Percentiles rank a stretch among this genome's conserved stretches.
phyloP scores from a whole-genome alignment of 768 basidiomycete genomes.

The Boletus rufocinnamomeus region DNA sequence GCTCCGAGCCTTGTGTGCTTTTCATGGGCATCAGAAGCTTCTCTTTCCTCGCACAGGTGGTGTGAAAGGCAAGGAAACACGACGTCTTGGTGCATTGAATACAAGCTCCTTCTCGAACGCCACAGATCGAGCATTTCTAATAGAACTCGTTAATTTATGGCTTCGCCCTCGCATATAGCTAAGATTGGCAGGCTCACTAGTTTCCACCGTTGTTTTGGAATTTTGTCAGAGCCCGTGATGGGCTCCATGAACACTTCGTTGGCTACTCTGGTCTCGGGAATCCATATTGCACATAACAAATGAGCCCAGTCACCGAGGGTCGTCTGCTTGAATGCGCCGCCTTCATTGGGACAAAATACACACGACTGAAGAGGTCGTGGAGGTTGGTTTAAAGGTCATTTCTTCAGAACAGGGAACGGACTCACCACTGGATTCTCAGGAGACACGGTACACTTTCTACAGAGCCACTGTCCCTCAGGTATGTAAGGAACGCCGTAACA shows the following conservation, averaged over 20 bases:
- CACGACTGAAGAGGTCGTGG: slow-evolving; percentile 61
- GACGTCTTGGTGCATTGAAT: slow-evolving; percentile 92
- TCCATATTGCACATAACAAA: slow-evolving; percentile 95
- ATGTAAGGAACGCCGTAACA: slow-evolving; percentile 99
- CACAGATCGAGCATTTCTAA: slow-evolving; percentile 67
- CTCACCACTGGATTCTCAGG: slow-evolving; percentile 94
- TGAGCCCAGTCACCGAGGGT: slow-evolving; percentile 93
- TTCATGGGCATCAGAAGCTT: slow-evolving; percentile 89
- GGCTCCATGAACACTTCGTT: slow-evolving; percentile 99
- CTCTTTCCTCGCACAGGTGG: slow-evolving; percentile 88
- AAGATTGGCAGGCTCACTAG: slow-evolving; percentile 56
- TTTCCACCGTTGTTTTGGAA: slow-evolving; percentile 92
- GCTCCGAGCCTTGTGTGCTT: slow-evolving; percentile 71
- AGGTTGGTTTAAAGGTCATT: neutral
- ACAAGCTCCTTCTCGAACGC: slow-evolving; percentile 73
- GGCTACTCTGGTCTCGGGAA: slow-evolving; percentile 89
- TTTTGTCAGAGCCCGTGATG: slow-evolving; percentile 83
- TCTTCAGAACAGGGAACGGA: slow-evolving; percentile 5
- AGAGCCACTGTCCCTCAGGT: slow-evolving; percentile 99
- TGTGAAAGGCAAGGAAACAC: slow-evolving; percentile 93
- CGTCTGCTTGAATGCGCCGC: slow-evolving; percentile 98
- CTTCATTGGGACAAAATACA: slow-evolving; percentile 94
- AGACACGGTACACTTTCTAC: slow-evolving; percentile 96
- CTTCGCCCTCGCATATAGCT: neutral
- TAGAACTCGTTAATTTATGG: slow-evolving; percentile 11